Base-by-base conservation (phyloP, 495 filamentous ascomycete species). In the Cudoniella acicularis region DNA sequence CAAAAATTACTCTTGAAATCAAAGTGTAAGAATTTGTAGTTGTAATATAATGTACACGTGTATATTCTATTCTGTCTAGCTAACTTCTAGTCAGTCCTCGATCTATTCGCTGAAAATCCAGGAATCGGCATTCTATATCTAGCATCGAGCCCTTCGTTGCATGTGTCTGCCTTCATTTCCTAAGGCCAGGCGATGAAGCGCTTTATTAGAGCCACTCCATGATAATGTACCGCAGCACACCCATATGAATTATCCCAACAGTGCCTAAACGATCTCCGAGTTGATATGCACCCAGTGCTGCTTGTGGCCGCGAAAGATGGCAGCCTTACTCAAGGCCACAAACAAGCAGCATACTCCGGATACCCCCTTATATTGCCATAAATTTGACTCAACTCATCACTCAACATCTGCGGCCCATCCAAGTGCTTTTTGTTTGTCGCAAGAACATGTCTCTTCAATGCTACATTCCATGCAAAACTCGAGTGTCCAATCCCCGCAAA, bases 401-500 rank as follows among this genome's bases (percentile, higher is more conserved):
- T 56, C 26, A 40, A 59, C 23, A 49, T 62, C 41, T 27, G 60
- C 55, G 26, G 30, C 10, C 52, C 57, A 30, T 50, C 24, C 49
- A 59, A 54, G 26, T 57, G 27, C 23, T 30, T 43, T 22, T 50
- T 50, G 3, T 36, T 20, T 49, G 25, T 25, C n/a, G 20, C 30
- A 21, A 52, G 13, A 43, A 18, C n/a, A 49, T 63, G 60, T 51
- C 64, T 63, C 49, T 52, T 63, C 48, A 66, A 30, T 11, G 57
- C 49, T 1, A 66, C 24, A 36, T 63, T 55, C 64, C 64, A 66
- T 2, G 52, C 49, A 47, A 63, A 66, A 16, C 48, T 41, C 20
- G 43, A 52, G 24, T 66, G 64, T 11, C 60, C 60, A 22, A 66
- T 53, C 10, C 64, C 64, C 16, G 27, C 60, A 56, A 66, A 66